These are phyloP conservation scores for Pisolithus microcarpus DNA, from an alignment of 768 basidiomycete species.

Conservation along the genomic window DNA sequence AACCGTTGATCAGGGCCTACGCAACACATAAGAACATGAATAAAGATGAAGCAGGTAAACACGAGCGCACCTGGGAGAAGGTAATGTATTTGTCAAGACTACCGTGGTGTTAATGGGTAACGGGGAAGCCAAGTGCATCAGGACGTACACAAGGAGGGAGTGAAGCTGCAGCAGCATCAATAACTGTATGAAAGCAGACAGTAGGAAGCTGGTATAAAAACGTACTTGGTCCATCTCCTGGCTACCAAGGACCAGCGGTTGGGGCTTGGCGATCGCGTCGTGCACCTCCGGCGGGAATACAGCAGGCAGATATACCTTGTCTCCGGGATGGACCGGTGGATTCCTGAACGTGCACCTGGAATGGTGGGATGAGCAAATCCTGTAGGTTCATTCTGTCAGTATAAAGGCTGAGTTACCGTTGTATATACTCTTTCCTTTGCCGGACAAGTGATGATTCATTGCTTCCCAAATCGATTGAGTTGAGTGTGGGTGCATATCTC, in stretches of 20 bases:
- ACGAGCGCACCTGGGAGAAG: conserved; percentile 1
- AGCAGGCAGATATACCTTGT: conserved; percentile 42
- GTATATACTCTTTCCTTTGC: conserved; percentile 46
- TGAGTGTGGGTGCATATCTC: conserved; percentile 46
- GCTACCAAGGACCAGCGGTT: conserved; percentile 31
- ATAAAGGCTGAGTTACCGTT: conserved; percentile 31
- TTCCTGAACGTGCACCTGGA: conserved; percentile 42
- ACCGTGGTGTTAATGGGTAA: not conserved
- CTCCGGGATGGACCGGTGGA: conserved; percentile 25
- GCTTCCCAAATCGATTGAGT: conserved; percentile 43
- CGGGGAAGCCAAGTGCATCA: not conserved
- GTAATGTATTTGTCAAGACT: conserved; percentile 4
- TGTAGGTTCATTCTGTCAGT: not conserved
- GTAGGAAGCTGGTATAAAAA: not conserved
- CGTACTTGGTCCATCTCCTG: conserved; percentile 44
- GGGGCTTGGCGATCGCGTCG: conserved; percentile 9
- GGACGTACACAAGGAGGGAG: conserved; percentile 41
- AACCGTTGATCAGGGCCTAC: conserved; percentile 2
- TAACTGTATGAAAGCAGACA: not conserved
- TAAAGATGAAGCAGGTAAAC: not conserved
- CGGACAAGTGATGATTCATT: conserved; percentile 34
- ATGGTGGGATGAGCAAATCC: not conserved
- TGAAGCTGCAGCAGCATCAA: conserved; percentile 33
- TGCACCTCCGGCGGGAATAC: conserved; percentile 40
- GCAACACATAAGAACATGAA: not conserved